Percentiles rank a stretch among this genome's conserved stretches.
phyloP scores from a whole-genome alignment of 257 asterid genomes.

The Solanum tarapatanum region DNA sequence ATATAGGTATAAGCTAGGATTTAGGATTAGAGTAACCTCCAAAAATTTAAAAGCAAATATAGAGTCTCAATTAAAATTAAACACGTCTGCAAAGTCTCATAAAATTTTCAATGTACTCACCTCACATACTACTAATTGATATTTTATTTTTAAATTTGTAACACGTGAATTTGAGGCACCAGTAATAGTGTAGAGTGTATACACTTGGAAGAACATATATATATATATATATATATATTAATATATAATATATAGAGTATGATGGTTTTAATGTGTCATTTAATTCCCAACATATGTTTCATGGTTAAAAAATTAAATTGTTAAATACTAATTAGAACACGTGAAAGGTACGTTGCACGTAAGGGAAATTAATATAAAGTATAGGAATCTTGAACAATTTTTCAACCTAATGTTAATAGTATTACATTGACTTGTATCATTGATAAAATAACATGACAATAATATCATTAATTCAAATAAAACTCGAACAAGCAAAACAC shows the following conservation, averaged over 20 bases:
- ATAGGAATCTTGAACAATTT: background rate
- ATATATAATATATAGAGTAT: no score
- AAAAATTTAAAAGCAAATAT: no score
- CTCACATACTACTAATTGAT: background rate
- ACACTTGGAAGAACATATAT: background rate
- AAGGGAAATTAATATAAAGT: background rate
- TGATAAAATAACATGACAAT: background rate
- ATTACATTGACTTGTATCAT: background rate
- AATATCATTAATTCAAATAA: background rate
- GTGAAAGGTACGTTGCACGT: background rate
- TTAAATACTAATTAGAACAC: background rate
- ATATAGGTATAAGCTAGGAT: no score
- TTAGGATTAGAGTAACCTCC: no score
- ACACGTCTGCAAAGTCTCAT: no score
- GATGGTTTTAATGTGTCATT: no score
- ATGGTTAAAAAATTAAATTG: background rate
- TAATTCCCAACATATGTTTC: background rate
- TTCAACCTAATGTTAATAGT: background rate
- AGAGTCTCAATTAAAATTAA: no score
- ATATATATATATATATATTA: background rate
- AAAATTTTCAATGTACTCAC: no score
- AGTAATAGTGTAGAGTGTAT: background rate
- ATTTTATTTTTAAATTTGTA: background rate
- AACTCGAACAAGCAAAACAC: background rate
- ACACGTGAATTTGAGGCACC: background rate